Evolutionary conservation across 371 early-diverging fungal species (phyloP).

Genomic region (Zychaea mexicana): DNA sequence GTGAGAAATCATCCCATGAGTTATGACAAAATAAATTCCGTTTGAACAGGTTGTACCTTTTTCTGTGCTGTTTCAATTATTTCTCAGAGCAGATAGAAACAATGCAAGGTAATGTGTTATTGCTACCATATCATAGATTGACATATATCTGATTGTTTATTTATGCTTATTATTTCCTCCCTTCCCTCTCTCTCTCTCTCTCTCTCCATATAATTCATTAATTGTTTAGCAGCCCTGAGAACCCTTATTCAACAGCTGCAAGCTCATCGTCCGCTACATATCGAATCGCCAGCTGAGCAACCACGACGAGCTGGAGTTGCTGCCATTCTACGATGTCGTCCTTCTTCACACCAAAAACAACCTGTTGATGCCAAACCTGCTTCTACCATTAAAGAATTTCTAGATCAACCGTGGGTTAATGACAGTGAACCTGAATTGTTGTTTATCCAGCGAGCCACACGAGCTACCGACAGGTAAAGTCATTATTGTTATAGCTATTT

Average conservation of each 20-base stretch:
- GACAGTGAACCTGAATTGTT: constrained; percentile 59
- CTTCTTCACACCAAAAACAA: not conserved
- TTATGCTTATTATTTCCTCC: too few relatives aligned
- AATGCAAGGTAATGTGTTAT: not conserved
- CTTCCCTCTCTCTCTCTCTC: too few relatives aligned
- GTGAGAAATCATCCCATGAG: not conserved
- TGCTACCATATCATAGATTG: not conserved
- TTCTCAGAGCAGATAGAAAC: not conserved
- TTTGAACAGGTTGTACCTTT: too few relatives aligned
- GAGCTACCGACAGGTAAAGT: constrained; percentile 60
- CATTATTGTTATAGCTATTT: too few relatives aligned
- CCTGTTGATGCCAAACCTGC: not conserved
- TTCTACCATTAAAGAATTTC: constrained; percentile 26
- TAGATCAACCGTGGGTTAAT: constrained; percentile 40
- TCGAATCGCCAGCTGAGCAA: constrained; percentile 39
- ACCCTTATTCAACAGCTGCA: constrained; percentile 25
- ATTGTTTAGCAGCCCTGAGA: constrained; percentile 30
- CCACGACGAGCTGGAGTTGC: constrained; percentile 42
- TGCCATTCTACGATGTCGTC: constrained; percentile 43
- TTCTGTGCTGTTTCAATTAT: not conserved
- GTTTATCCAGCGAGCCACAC: constrained; percentile 65
- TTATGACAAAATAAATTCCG: not conserved
- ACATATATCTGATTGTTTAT: too few relatives aligned
- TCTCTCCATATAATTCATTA: too few relatives aligned
- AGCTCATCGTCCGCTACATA: constrained; percentile 13